phyloP scores from a whole-genome alignment of 352 stramenopile species.

The Phytophthora litchii region DNA sequence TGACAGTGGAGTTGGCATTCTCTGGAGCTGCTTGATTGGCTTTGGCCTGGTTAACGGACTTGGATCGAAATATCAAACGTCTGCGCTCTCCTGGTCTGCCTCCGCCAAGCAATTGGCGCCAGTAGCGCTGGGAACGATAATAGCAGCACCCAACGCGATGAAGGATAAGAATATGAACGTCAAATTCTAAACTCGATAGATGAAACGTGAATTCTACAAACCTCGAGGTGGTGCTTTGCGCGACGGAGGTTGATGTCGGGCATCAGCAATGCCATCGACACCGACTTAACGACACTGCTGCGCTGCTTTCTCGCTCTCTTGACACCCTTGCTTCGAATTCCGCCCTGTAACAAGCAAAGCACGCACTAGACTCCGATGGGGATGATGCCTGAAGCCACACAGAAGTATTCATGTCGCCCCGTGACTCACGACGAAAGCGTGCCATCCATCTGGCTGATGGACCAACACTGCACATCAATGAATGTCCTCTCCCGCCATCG shows the following conservation, averaged over 20 bases:
- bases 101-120: constrained; percentile 43
- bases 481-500: constrained; percentile 16
- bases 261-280: constrained; percentile 63
- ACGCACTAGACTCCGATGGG: constrained; percentile 21
- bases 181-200: not conserved
- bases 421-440: constrained; percentile 26
- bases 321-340: constrained; percentile 14
- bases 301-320: constrained; percentile 6
- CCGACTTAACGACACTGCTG: constrained; percentile 16
- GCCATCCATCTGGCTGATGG: constrained; percentile 21
- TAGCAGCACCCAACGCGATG: constrained; percentile 5
- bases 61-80: constrained; percentile 33
- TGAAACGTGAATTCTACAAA: constrained; percentile 24
- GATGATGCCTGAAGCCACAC: constrained; percentile 21
- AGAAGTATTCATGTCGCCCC: constrained; percentile 10
- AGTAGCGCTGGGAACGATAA: constrained; percentile 40
- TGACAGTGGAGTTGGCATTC: not conserved
- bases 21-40: constrained; percentile 3
- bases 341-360: constrained; percentile 19
- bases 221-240: constrained; percentile 60
- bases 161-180: constrained; percentile 7
- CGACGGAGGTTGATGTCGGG: constrained; percentile 73
- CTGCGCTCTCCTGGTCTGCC: constrained; percentile 10
- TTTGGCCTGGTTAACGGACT: constrained; percentile 27
- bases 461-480: not conserved